These are phyloP conservation scores for Endoconidiophora laricicola DNA, from an alignment of 2,329 filamentous ascomycete species.

Conservation along the genomic window DNA sequence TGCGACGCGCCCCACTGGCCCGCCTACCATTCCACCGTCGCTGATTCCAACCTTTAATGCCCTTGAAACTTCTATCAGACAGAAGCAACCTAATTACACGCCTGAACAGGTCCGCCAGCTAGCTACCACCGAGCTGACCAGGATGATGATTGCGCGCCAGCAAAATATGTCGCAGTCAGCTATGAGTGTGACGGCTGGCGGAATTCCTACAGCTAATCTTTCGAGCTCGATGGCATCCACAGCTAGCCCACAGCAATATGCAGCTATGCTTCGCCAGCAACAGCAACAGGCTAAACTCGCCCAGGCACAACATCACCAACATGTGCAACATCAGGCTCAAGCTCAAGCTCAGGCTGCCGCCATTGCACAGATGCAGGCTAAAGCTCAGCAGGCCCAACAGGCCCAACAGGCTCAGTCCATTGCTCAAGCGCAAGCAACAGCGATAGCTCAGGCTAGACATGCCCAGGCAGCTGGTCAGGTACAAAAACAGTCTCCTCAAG, in stretches of 20 bases:
- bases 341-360: slow-evolving; percentile 16
- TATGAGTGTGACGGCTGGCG: slow-evolving; percentile 39
- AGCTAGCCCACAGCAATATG: slow-evolving; percentile 41
- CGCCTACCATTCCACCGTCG: slow-evolving; percentile 7
- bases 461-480: slow-evolving; percentile 19
- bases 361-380: slow-evolving; percentile 9
- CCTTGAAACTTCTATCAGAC: slow-evolving; percentile 34
- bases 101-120: slow-evolving; percentile 33
- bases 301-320: slow-evolving; percentile 14
- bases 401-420: slow-evolving; percentile 5
- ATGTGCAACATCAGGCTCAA: slow-evolving; percentile 16
- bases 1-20: slow-evolving; percentile 15
- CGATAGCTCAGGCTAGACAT: slow-evolving; percentile 16
- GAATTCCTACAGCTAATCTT: slow-evolving; percentile 29
- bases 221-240: slow-evolving; percentile 32
- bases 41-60: slow-evolving; percentile 21
- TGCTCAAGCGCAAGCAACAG: slow-evolving; percentile 13
- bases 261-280: slow-evolving; percentile 40
- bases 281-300: slow-evolving; percentile 21
- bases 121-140: slow-evolving; percentile 33
- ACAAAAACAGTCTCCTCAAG: slow-evolving; percentile 11
- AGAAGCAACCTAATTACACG: slow-evolving; percentile 33
- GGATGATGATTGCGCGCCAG: slow-evolving; percentile 31
- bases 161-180: slow-evolving; percentile 29
- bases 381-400: slow-evolving; percentile 10